Evolutionary conservation across 2,329 filamentous ascomycete genomes (phyloP).

Genomic region (Diaporthe sp.): DNA sequence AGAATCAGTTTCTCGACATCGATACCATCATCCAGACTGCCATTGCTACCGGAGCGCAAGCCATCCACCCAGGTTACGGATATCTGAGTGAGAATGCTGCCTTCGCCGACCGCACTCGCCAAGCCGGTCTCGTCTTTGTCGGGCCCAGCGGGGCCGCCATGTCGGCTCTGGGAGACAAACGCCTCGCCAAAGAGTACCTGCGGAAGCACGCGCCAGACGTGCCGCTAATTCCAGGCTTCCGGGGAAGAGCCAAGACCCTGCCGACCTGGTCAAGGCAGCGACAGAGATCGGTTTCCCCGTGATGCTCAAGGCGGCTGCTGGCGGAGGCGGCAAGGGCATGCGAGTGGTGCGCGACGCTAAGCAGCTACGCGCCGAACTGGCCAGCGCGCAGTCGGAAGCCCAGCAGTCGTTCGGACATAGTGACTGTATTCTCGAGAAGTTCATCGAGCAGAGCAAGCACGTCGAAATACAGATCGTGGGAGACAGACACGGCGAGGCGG

Average conservation of each 20-base stretch:
- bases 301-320: constrained; percentile 64
- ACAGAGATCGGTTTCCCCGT: constrained; percentile 55
- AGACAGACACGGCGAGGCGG: constrained; percentile 57
- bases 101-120: constrained; percentile 67
- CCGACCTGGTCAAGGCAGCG: constrained; percentile 49
- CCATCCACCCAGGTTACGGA: constrained; percentile 77
- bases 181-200: constrained; percentile 53
- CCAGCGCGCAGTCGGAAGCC: constrained; percentile 54
- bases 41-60: constrained; percentile 62
- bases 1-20: neutral
- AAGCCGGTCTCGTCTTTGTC: constrained; percentile 70
- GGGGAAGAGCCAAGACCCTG: constrained; percentile 46
- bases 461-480: constrained; percentile 67
- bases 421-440: constrained; percentile 59
- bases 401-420: constrained; percentile 58
- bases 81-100: constrained; percentile 75
- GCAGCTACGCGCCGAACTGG: constrained; percentile 50
- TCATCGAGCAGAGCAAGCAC: constrained; percentile 58
- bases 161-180: constrained; percentile 55
- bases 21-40: constrained; percentile 65
- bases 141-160: constrained; percentile 67
- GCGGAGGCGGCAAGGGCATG: constrained; percentile 62
- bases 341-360: constrained; percentile 52
- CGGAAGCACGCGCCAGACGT: constrained; percentile 48
- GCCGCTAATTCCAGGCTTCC: constrained; percentile 53